These are phyloP conservation scores for Brassica carinata DNA, from an alignment of 345 rosid species.

Conservation along the genomic window DNA sequence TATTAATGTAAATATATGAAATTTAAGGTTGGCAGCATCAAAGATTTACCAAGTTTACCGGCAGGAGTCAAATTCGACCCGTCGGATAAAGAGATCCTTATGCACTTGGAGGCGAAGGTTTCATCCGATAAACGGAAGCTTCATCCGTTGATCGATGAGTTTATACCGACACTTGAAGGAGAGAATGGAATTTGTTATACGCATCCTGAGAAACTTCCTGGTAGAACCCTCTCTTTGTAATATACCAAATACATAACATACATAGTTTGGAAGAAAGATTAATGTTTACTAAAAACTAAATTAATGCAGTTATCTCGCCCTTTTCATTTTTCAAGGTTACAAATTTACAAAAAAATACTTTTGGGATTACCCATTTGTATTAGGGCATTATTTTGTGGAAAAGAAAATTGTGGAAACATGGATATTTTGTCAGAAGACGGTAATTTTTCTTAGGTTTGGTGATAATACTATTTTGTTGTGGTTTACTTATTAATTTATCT, in stretches of 20 bases:
- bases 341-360: not conserved
- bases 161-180: conserved; percentile 84
- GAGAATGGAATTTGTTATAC: conserved; percentile 92
- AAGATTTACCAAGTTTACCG: conserved; percentile 82
- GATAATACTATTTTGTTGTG: not conserved
- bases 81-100: conserved; percentile 84
- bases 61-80: conserved; percentile 97
- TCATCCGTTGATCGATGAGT: conserved; percentile 86
- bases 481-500: not conserved
- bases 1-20: not conserved
- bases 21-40: conserved; percentile 55
- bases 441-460: not conserved
- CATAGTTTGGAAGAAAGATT: not conserved
- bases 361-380: not conserved
- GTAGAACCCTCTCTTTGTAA: conserved; percentile 3
- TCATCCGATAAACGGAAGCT: conserved; percentile 55
- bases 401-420: not conserved
- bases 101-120: conserved; percentile 81
- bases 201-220: conserved; percentile 93
- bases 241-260: not conserved
- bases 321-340: not conserved
- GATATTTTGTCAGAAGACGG: not conserved
- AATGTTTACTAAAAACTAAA: not conserved
- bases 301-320: not conserved
- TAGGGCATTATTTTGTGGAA: not conserved